A percentile compares a stretch with the other conserved stretches of the same genome.
phyloP scores from a whole-genome alignment of 305 asterid species.

The Stenogyne calaminthoides region DNA sequence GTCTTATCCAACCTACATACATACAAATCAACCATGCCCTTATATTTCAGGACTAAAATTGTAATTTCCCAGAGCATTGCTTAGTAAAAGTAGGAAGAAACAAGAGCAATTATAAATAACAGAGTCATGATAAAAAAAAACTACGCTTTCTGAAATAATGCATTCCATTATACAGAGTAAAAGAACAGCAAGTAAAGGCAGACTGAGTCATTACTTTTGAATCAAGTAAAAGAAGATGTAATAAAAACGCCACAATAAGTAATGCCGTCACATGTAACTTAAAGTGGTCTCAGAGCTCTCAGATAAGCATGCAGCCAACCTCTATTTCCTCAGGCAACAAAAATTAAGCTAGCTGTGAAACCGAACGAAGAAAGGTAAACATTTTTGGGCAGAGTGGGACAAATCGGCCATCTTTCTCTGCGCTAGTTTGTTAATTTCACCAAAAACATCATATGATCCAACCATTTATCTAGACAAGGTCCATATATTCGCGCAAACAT shows the following conservation, averaged over 20 bases:
- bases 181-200: too few species aligned
- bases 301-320: neutral
- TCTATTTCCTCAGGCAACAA: neutral
- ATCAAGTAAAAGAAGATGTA: neutral
- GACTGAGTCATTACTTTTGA: neutral
- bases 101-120: neutral
- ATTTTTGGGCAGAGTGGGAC: neutral
- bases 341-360: neutral
- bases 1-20: slow-evolving; percentile 77
- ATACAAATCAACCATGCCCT: slow-evolving; percentile 23
- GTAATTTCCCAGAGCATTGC: neutral
- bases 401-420: neutral
- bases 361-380: neutral
- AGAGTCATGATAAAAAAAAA: neutral
- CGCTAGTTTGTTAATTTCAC: neutral
- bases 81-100: neutral
- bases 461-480: neutral
- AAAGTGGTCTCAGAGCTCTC: neutral
- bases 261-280: neutral
- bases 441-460: neutral
- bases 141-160: neutral
- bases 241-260: neutral
- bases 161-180: neutral
- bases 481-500: neutral
- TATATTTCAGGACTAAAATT: slow-evolving; percentile 2